A percentile compares a stretch with the other conserved stretches of the same genome.
Conservation (phyloP, 2,329 filamentous ascomycete genomes). For the Colletotrichum limetticola region DNA sequence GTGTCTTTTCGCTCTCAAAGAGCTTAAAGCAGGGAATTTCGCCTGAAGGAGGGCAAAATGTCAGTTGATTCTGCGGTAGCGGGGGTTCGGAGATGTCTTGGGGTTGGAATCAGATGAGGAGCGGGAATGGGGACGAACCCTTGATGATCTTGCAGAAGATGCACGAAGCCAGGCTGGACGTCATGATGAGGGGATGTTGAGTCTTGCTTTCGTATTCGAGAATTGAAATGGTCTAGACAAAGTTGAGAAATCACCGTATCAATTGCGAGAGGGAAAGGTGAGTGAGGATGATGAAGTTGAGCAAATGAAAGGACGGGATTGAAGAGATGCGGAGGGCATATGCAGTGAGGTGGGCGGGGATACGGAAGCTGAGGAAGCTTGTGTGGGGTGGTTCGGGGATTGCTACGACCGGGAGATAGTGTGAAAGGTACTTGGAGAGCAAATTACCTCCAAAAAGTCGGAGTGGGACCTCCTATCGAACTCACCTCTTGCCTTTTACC, state of each 20-base stretch:
- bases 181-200: slow-evolving; percentile 36
- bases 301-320: background rate
- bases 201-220: background rate
- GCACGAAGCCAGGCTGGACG: slow-evolving; percentile 72
- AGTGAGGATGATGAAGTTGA: background rate
- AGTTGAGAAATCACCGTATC: background rate
- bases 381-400: background rate
- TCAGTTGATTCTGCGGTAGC: slow-evolving; percentile 25
- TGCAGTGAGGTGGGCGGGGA: slow-evolving; percentile 9
- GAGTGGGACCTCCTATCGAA: slow-evolving; percentile 72
- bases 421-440: slow-evolving; percentile 32
- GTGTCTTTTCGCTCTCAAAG: slow-evolving; percentile 91
- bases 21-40: slow-evolving; percentile 98
- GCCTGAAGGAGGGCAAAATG: slow-evolving; percentile 60
- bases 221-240: no score
- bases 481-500: slow-evolving; percentile 77
- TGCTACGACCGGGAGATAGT: no score
- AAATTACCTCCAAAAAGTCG: slow-evolving; percentile 38
- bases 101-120: background rate
- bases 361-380: slow-evolving; percentile 1
- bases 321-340: background rate
- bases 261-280: background rate
- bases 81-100: slow-evolving; percentile 20
- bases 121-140: slow-evolving; percentile 60
- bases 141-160: slow-evolving; percentile 99